phyloP scores from a whole-genome alignment of 139 green algal genomes.

The Chlorella ohadii region DNA sequence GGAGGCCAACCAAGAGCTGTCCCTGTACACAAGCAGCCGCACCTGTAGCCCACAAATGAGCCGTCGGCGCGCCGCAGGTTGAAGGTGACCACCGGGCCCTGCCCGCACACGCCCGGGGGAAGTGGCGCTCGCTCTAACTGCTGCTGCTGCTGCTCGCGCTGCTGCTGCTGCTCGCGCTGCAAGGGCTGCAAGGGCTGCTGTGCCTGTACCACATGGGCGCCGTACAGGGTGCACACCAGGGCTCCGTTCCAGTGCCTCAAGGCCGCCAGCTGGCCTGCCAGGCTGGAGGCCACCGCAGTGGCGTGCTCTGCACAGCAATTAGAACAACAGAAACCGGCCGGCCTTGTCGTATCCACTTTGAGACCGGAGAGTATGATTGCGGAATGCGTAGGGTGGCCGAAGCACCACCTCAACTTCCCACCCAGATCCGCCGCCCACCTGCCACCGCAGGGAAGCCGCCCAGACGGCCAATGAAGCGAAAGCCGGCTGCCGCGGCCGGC shows the following conservation, averaged over 20 bases:
- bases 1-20: no score
- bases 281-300: constrained; percentile 37
- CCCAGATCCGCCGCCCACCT: no score
- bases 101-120: constrained; percentile 30
- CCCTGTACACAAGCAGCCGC: not conserved
- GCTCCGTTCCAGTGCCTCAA: constrained; percentile 75
- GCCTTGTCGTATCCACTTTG: no score
- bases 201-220: constrained; percentile 36
- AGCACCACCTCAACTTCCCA: no score
- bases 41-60: constrained; percentile 74
- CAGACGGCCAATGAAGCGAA: constrained; percentile 49
- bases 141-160: not conserved
- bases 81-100: constrained; percentile 88
- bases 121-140: not conserved
- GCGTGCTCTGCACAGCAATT: not conserved
- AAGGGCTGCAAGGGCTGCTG: not conserved
- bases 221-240: constrained; percentile 70
- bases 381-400: no score
- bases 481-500: constrained; percentile 59
- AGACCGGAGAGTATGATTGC: no score
- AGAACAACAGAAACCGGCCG: no score
- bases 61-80: constrained; percentile 81
- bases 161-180: not conserved
- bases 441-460: constrained; percentile 51
- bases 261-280: constrained; percentile 49